A percentile compares a stretch with the other conserved stretches of the same genome.
Conservation (phyloP, 2,329 filamentous ascomycete genomes). For the Exophiala viscosa region DNA sequence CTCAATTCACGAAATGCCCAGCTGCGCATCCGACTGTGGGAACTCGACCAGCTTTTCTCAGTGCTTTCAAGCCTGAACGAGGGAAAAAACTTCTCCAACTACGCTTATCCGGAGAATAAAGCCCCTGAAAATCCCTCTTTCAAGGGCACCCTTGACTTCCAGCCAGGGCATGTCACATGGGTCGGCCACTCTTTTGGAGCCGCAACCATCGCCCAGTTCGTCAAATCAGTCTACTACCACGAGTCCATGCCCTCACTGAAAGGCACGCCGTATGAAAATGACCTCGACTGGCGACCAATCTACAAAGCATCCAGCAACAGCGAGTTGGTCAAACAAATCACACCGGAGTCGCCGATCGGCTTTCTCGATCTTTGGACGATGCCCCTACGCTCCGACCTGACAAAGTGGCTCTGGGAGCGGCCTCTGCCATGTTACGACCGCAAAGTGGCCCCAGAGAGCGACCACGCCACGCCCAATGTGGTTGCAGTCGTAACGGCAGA, state of each 20-base stretch:
- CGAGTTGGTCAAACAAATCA: slow-evolving; percentile 62
- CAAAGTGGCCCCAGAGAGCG: slow-evolving; percentile 44
- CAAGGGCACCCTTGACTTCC: slow-evolving; percentile 60
- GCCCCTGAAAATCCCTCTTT: slow-evolving; percentile 42
- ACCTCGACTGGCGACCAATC: slow-evolving; percentile 49
- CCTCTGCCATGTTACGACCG: slow-evolving; percentile 65
- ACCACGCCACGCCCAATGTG: slow-evolving; percentile 43
- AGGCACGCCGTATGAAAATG: slow-evolving; percentile 20
- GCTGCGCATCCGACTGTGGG: slow-evolving; percentile 72
- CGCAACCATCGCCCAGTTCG: slow-evolving; percentile 68
- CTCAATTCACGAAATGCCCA: slow-evolving; percentile 67
- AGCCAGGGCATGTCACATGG: slow-evolving; percentile 70
- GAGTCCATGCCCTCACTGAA: slow-evolving; percentile 32
- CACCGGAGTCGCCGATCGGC: slow-evolving; percentile 60
- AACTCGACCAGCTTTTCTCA: slow-evolving; percentile 68
- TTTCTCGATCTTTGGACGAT: slow-evolving; percentile 80
- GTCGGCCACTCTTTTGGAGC: slow-evolving; percentile 80
- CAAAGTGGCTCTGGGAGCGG: slow-evolving; percentile 64
- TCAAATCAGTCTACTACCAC: slow-evolving; percentile 71
- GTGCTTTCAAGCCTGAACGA: slow-evolving; percentile 64
- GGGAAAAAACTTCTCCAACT: slow-evolving; percentile 46
- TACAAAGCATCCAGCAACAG: slow-evolving; percentile 58
- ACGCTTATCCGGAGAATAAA: slow-evolving; percentile 26
- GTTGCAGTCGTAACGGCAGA: slow-evolving; percentile 71
- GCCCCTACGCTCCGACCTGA: slow-evolving; percentile 62